Percentiles rank a stretch among this genome's conserved stretches.
Evolutionary conservation across 1,284 basidiomycete species (phyloP).

Genomic region (Cutaneotrichosporon sp.): DNA sequence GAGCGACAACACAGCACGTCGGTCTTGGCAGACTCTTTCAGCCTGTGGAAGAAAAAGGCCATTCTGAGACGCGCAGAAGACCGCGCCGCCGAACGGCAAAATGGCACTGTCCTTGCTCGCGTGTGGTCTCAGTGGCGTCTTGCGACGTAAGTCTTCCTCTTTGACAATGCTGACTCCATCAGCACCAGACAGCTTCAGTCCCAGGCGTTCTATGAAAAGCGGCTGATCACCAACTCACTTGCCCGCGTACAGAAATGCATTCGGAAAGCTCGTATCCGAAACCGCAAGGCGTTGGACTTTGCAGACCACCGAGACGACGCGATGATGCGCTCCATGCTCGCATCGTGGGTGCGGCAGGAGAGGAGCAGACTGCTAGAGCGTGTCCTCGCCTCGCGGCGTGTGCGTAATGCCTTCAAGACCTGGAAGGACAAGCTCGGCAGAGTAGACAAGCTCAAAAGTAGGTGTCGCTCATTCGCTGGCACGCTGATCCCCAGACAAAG

Average conservation of each 20-base stretch:
- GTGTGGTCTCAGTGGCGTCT: conserved; percentile 25
- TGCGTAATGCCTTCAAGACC: background rate
- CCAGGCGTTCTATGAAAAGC: conserved; percentile 9
- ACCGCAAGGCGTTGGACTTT: conserved; percentile 1
- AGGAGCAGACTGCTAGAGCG: conserved; percentile 14
- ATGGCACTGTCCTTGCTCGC: conserved; percentile 12
- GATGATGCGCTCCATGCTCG: conserved; percentile 10
- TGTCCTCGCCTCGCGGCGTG: conserved; percentile 10
- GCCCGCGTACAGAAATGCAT: conserved; percentile 10
- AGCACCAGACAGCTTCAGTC: conserved; percentile 2
- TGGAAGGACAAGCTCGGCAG: conserved; percentile 10
- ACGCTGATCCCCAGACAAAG: no score
- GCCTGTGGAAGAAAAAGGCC: conserved; percentile 19
- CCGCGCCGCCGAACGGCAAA: conserved; percentile 1
- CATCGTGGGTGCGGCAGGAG: conserved; percentile 14
- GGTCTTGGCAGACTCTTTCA: conserved; percentile 6
- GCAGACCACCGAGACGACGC: conserved; percentile 9
- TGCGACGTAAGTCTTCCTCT: conserved; percentile 13
- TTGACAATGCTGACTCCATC: background rate
- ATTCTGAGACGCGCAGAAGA: conserved; percentile 13
- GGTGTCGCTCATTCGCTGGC: no score
- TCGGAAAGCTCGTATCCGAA: conserved; percentile 5
- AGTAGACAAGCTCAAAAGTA: conserved; percentile 5
- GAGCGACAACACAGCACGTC: conserved; percentile 1
- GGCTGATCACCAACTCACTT: conserved; percentile 11